Evolutionary conservation across 192 early-diverging fungal genomes (phyloP).

Genomic region (Coemansia asiatica): DNA sequence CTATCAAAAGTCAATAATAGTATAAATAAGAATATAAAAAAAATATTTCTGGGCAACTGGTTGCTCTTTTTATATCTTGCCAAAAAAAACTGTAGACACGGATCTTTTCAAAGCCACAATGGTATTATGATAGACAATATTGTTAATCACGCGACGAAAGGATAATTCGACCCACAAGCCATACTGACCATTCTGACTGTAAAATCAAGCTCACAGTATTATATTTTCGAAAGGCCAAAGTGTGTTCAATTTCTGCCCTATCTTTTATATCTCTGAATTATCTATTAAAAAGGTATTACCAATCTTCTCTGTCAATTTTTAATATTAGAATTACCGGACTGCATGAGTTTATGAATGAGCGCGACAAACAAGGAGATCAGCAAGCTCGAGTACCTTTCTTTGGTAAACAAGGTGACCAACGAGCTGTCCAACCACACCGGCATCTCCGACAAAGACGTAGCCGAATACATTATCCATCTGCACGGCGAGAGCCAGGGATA

Average conservation of each 20-base stretch:
- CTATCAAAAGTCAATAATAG: too few relatives aligned
- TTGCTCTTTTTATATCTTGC: too few relatives aligned
- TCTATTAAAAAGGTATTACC: not conserved
- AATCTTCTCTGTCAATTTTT: too few relatives aligned
- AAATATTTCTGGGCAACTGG: too few relatives aligned
- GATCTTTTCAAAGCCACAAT: too few relatives aligned
- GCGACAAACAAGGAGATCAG: slow-evolving; percentile 51
- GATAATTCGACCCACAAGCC: too few relatives aligned
- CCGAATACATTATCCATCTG: slow-evolving; percentile 89
- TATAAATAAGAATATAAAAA: too few relatives aligned
- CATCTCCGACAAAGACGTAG: slow-evolving; percentile 83
- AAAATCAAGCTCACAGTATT: not conserved
- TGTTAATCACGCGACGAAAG: too few relatives aligned
- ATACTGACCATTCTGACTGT: not conserved
- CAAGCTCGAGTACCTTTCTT: slow-evolving; percentile 82
- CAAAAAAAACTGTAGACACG: too few relatives aligned
- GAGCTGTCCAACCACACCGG: slow-evolving; percentile 93
- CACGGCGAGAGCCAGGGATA: slow-evolving; percentile 70
- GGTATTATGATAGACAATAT: too few relatives aligned
- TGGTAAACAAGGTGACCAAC: slow-evolving; percentile 86
- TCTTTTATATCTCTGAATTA: not conserved
- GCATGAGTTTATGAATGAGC: slow-evolving; percentile 11
- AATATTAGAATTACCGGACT: not conserved
- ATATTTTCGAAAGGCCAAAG: too few relatives aligned
- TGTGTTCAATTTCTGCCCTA: too few relatives aligned